Conservation (phyloP, 2,329 filamentous ascomycete genomes). For the Escovopsis sp. region DNA sequence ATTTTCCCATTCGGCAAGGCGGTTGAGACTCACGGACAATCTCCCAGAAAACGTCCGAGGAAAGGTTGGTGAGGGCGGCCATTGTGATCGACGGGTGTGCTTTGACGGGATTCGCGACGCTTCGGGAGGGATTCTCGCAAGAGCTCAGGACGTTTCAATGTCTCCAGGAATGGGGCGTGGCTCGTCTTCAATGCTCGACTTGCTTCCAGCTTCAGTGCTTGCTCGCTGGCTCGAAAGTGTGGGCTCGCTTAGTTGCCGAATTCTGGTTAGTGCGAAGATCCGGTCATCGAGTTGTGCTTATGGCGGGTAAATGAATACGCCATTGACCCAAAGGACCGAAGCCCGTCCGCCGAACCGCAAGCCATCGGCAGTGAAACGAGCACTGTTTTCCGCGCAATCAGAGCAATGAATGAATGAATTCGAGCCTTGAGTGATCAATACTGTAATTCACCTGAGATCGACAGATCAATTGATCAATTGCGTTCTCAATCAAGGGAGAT, state of each 20-base stretch:
- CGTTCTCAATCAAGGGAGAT: too few species aligned
- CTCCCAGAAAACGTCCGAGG: constrained; percentile 88
- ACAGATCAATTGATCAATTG: too few species aligned
- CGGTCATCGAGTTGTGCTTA: constrained; percentile 8
- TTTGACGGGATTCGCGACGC: constrained; percentile 12
- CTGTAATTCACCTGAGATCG: too few species aligned
- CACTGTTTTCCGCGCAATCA: too few species aligned
- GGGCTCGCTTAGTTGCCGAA: constrained; percentile 24
- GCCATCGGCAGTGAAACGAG: too few species aligned
- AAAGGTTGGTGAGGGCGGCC: constrained; percentile 55
- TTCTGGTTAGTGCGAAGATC: constrained; percentile 14
- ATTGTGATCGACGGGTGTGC: constrained; percentile 32
- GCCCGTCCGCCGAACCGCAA: too few species aligned
- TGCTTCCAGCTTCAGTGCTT: constrained; percentile 18
- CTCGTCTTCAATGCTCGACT: constrained; percentile 25
- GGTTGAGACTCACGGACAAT: constrained; percentile 67
- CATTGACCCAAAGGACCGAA: too few species aligned
- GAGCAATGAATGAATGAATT: too few species aligned
- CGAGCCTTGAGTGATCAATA: too few species aligned
- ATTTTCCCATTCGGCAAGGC: too few species aligned
- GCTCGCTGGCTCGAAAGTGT: constrained; percentile 24
- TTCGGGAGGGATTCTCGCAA: constrained; percentile 4
- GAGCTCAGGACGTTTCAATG: background rate
- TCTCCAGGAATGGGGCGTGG: constrained; percentile 12
- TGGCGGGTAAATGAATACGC: constrained; percentile 9